Evolutionary conservation across 78 protist species (phyloP), one percentile per base, ranked within the genome.

Genomic region (Cavenderia fasciculata): DNA sequence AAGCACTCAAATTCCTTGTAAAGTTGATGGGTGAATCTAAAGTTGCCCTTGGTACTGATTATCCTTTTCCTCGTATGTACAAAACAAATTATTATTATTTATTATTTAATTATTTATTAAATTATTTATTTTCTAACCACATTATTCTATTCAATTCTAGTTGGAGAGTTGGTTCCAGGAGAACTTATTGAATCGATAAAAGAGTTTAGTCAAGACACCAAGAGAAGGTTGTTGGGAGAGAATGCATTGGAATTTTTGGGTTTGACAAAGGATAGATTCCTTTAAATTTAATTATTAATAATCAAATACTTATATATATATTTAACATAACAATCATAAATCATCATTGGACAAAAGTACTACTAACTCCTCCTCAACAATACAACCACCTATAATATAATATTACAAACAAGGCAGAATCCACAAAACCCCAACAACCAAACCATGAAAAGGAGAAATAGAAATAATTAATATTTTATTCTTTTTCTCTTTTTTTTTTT

Each of bases 161-260:
- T 97, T 14, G 99, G 99, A 14, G 99, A 97, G 62, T 51, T 25
- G 36, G 56, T 54, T 12, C 98, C 98, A 11, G 98, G 98, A 25
- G 59, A 94, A 65, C 40, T 87, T 27, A 63, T 95, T 52, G 86
- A 87, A 49, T 70, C 85, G 34, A 65, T 70, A 18, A 70, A 87
- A 59, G 79, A 66, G 8, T 71, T 87, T 56, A 25, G 31, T 29
- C 61, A 87, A 16, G 29, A 25, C 2, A 61, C 56, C 4, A 87
- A 87, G 68, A 16, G 51, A 49, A 73, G 25, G 36, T 51, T 87
- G 38, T 59, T 87, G 19, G 86, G 71, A 25, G 70, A 38, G 4
- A 87, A 87, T 74, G 93, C 93, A 5, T 38, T 87, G 12, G 86
- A 75, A 34, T 87, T 87, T 47, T 74, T 87, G 23, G 93, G 93